Evolutionary conservation across 2,329 filamentous ascomycete genomes (phyloP), one percentile per base, ranked within the genome.

Genomic region (Biscogniauxia sp.): DNA sequence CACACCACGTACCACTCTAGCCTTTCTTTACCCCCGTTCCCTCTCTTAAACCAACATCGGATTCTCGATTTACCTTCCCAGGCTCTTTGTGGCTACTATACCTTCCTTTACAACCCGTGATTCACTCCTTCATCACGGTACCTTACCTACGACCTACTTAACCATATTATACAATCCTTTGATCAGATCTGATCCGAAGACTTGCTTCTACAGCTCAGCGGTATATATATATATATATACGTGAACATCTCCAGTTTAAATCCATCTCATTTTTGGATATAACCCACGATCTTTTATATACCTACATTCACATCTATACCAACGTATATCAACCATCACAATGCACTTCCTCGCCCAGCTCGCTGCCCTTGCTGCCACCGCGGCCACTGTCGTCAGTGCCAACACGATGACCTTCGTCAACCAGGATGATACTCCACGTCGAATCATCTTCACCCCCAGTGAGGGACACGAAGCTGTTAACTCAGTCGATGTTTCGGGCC

Each of bases 331-430:
- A 67, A 63, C 70, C 76, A 83, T 70, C 79, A 84, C 78, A 59
- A 87, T 87, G 84, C 80, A 80, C 70, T 85, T 85, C 78, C 58
- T 59, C 53, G 51, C 59, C 28, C 56, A 61, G 32, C 52, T 67
- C 11, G 19, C 52, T 56, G 59, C 57, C 20, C 53, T 64, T n/a
- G 60, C 58, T 28, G 55, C 56, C 25, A n/a, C 58, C 37, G 61
- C 65, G 20, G 58, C 56, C 51, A 60, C 58, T 8, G 28, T 65
- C 49, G 65, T 57, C 23, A 59, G 54, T 58, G 82, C 81, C 70
- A 82, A 80, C 74, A 74, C 75, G 41, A 75, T 88, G 69, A 84
- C 82, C 66, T 87, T 88, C 76, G 69, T 81, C 74, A 86, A 83
- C 67, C 81, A 86, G 55, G 86, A 88, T 72, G 68, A 73, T 61